phyloP scores from a whole-genome alignment of 208 protist genomes.

The Trypanosoma lewisi region DNA sequence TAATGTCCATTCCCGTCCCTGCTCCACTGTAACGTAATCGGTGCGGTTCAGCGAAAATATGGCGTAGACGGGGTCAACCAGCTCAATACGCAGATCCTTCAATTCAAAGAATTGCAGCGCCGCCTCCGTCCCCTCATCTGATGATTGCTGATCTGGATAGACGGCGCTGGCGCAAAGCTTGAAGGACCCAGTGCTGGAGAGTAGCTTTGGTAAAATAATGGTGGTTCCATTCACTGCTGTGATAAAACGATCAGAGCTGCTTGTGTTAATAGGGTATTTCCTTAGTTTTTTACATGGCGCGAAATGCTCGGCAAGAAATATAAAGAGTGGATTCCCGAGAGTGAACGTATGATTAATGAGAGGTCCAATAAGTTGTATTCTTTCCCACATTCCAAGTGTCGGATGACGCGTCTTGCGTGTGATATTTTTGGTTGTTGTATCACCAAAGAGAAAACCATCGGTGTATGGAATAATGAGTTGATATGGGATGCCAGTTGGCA shows the following conservation, averaged over 20 bases:
- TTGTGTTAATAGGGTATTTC: constrained; percentile 38
- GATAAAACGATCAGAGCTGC: constrained; percentile 40
- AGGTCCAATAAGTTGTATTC: constrained; percentile 49
- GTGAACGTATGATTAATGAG: constrained; percentile 42
- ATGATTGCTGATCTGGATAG: constrained; percentile 32
- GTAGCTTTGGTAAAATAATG: constrained; percentile 48
- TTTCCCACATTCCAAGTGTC: constrained; percentile 51
- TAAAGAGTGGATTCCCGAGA: constrained; percentile 57
- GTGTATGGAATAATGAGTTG: constrained; percentile 44
- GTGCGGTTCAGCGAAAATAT: constrained; percentile 65
- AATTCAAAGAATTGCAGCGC: constrained; percentile 61
- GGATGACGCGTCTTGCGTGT: constrained; percentile 42
- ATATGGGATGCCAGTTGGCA: constrained; percentile 58
- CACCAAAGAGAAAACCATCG: constrained; percentile 41
- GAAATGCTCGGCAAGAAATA: constrained; percentile 52
- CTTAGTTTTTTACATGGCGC: constrained; percentile 46
- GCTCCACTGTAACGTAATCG: constrained; percentile 53
- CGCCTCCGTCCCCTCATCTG: constrained; percentile 43
- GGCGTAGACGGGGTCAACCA: constrained; percentile 50
- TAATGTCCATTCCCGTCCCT: constrained; percentile 68
- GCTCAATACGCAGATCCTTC: constrained; percentile 36
- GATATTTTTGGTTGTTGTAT: constrained; percentile 28
- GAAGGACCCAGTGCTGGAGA: constrained; percentile 43
- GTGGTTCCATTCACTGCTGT: constrained; percentile 48
- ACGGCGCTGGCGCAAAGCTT: constrained; percentile 63